phyloP scores from a whole-genome alignment of 1,139 yeast species.

The Geotrichum bryndzae region DNA sequence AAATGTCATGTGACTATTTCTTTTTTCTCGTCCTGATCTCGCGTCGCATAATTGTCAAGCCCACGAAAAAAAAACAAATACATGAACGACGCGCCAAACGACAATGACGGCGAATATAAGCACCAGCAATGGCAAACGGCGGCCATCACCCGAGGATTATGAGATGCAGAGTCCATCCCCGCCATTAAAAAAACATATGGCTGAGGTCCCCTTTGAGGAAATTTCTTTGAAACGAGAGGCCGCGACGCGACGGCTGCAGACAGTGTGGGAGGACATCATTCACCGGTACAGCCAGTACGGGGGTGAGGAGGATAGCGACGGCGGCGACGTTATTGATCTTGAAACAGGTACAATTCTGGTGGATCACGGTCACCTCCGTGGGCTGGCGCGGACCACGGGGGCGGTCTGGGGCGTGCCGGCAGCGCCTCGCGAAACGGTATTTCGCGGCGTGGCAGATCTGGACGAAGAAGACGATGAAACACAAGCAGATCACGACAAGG shows the following conservation, averaged over 20 bases:
- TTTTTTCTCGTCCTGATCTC: background rate
- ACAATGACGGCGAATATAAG: background rate
- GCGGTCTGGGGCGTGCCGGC: background rate
- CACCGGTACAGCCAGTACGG: background rate
- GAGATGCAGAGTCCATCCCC: background rate
- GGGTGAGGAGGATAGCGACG: background rate
- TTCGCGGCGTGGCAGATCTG: background rate
- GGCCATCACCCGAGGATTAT: background rate
- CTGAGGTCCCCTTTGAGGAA: background rate
- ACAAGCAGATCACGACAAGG: background rate
- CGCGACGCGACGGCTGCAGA: background rate
- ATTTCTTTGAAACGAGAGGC: background rate
- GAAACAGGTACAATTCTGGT: conserved; percentile 1
- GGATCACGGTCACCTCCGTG: conserved; percentile 3
- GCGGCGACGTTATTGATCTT: conserved; percentile 2
- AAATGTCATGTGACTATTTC: background rate
- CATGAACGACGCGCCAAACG: background rate
- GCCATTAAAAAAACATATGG: background rate
- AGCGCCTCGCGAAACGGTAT: background rate
- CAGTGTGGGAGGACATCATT: background rate
- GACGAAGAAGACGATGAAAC: background rate
- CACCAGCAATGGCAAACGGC: background rate
- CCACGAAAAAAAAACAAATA: background rate
- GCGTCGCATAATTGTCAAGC: background rate
- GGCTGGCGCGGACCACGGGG: background rate